Base-by-base conservation (phyloP, 139 green algal genomes). In the Haematococcus lacustris region DNA sequence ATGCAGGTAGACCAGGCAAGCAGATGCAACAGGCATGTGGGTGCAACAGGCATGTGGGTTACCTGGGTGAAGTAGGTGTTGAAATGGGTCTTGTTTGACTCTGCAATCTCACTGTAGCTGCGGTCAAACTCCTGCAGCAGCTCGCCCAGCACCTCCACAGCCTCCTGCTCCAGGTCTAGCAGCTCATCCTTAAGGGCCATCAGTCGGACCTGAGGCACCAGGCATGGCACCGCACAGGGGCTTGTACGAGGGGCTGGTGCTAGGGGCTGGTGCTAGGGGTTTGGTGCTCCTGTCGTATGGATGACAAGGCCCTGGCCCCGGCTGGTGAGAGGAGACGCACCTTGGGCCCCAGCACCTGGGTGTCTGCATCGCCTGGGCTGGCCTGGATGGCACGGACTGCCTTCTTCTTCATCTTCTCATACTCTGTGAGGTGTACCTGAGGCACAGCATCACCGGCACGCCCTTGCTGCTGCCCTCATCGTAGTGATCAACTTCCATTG, bases 91-190 rank as follows among this genome's bases (percentile, higher is more conserved):
- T 90, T 91, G 79, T 89, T 91, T 7, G 62, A 53, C 51, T 93
- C 87, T 7, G 83, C 82, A 25, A 93, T 78, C 65, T 92, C 86
- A 39, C 59, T 80, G 85, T 91, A 91, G 76, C 84, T 85, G 70
- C 83, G 75, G 80, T 93, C 87, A 80, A 91, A 93, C 72, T 93
- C 85, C n/a, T 79, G 51, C 69, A 91, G 61, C 60, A 89, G 73
- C n/a, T 89, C 85, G 1, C 71, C 73, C 60, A 83, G 66, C 71
- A 87, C 63, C 78, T 95, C 90, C 73, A 89, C 75, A 7, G 74
- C 57, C 73, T 88, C 81, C 71, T 85, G 68, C 76, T 89, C 86
- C 38, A 88, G 78, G 4, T 79, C 80, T 73, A 93, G 73, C 65
- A 95, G 82, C 67, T 79, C 51, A 40, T 93, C 80, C 53, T 90